Evolutionary conservation across 768 basidiomycete species (phyloP), one percentile per base, ranked within the genome.

Genomic region (Infundibulicybe gibba): DNA sequence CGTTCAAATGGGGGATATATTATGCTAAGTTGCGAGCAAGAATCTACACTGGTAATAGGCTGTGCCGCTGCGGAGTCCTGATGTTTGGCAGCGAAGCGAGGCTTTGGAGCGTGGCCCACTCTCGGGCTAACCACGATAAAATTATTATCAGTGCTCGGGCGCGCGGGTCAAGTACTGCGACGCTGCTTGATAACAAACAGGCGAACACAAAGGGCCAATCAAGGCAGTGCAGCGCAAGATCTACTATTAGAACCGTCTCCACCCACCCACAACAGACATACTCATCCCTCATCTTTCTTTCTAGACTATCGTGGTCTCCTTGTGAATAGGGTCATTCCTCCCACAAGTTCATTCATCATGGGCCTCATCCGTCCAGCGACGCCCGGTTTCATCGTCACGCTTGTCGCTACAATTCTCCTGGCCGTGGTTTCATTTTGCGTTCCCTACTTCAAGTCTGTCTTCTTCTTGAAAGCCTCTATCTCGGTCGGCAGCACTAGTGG

Each of bases 341-440:
- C 42, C 40, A 41, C 44, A 32, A 50, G 40, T 43, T 41, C 43
- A 25, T 25, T 32, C 41, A 53, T 41, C 42, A 87, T 87, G 87
- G 71, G 79, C 50, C 56, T 70, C 56, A 74, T 93, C 51, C 83
- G 87, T 38, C 90, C 89, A 48, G 94, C 93, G 6, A 95, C 91
- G 1, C 92, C 94, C 31, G 94, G 93, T 35, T 92, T 94, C 59
- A 35, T 95, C 43, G 74, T 91, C 52, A 93, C 90, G 15, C 76
- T 91, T 44, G 61, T 73, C n/a, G 90, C 93, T 0, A 84, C 92
- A 6, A 64, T 77, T 49, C 73, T 95, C 38, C 80, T 98, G 47
- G 87, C 86, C 13, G 66, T 95, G 39, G 94, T 94, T 17, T 85
- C 88, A 35, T 95, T 98, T 69, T 89, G 85, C 45, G 90, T 93